Base-by-base conservation (phyloP, 306 rosid genomes). In the Inga laurina region DNA sequence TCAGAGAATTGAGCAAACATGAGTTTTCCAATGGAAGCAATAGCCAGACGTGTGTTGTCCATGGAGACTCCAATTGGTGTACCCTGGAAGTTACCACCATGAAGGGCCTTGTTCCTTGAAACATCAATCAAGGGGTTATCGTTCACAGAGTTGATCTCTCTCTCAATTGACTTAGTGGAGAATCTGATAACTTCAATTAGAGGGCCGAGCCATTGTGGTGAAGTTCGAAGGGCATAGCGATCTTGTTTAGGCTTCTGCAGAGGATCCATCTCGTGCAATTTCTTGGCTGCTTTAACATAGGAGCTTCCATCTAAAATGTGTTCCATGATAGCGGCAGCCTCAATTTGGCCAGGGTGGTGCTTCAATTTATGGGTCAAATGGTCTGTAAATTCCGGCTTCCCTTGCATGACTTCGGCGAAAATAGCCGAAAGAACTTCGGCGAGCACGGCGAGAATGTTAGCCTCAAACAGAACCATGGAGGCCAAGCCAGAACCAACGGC, bases 131-230 rank as follows among this genome's bases (percentile, higher is more conserved):
- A 65, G 21, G 98, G 98, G 82, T 94, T 94, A 54, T 94, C 98
- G 7, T 94, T 94, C 0, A 94, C 98, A 2, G 98, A 94, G 84
- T 94, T 94, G 1, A 94, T 94, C 91, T 94, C 98, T 39, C 98
- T 83, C 76, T 94, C 98, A 30, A 93, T 91, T 0, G 98, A 94
- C 35, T 94, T 94, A 7, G 97, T 93, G 0, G 98, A 90, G 70
- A 78, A 94, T 32, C 98, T 73, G 34, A 94, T 94, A 2, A 94
- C 98, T 79, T 94, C 98, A 62, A 94, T 82, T 3, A 84, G 82
- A 18, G 98, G 98, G 37, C 98, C 98, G 24, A 94, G 93, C 98
- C 98, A 94, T 21, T 94, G 98, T 0, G 98, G 98, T 0, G 98
- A 94, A 21, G 98, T 94, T 82, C 97, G 83, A 14, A 94, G 97